phyloP scores from a whole-genome alignment of 2,329 filamentous ascomycete genomes.

The Exophiala mesophila region DNA sequence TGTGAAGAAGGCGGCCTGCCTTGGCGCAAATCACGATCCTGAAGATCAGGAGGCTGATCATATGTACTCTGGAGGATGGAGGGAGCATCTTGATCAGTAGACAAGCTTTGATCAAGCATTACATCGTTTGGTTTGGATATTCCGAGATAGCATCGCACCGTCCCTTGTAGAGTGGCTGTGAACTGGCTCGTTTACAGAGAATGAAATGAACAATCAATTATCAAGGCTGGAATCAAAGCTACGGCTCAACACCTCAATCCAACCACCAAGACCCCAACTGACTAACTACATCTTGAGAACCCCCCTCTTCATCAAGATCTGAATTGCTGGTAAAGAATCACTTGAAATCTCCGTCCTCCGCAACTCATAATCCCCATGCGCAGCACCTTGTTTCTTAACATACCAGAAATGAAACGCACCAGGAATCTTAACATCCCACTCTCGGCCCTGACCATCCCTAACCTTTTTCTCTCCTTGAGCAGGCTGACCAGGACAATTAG shows the following conservation, averaged over 20 bases:
- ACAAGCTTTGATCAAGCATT: no score
- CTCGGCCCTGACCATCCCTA: slow-evolving; percentile 14
- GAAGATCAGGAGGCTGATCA: no score
- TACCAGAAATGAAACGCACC: slow-evolving; percentile 18
- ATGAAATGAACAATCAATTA: no score
- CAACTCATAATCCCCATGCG: slow-evolving; percentile 18
- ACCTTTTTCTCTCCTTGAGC: slow-evolving; percentile 13
- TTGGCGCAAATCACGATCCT: no score
- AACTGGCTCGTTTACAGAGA: no score
- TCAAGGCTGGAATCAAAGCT: no score
- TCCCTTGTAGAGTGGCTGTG: no score
- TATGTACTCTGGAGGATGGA: no score
- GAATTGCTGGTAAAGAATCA: slow-evolving; percentile 18
- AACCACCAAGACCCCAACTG: background rate
- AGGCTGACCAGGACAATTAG: slow-evolving; percentile 12
- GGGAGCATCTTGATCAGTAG: no score
- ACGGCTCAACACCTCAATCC: background rate
- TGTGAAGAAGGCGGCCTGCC: no score
- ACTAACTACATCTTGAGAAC: slow-evolving; percentile 13
- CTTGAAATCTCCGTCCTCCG: slow-evolving; percentile 17
- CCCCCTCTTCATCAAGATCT: slow-evolving; percentile 21
- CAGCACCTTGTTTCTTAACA: slow-evolving; percentile 14
- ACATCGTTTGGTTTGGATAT: no score
- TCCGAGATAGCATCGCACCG: no score
- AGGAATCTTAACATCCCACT: slow-evolving; percentile 24